Evolutionary conservation across 139 green algal genomes (phyloP), one percentile per base, ranked within the genome.

Genomic region (Picocystis salinarum): DNA sequence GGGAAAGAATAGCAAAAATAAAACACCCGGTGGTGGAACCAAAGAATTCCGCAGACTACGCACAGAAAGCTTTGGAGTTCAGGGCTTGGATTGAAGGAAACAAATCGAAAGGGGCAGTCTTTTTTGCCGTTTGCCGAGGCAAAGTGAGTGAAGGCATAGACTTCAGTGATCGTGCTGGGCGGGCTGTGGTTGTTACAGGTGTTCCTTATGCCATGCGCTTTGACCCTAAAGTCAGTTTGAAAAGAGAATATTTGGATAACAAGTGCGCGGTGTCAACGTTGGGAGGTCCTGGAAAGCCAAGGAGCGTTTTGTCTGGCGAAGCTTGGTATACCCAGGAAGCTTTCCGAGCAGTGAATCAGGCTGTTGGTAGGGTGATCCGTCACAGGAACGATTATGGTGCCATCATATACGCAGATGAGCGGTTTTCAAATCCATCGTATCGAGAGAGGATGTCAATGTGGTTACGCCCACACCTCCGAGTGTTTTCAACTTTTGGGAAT

Each of bases 91-190:
- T 93, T 39, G 58, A 74, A 23, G 71, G 79, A 46, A 60, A 70
- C 0, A 41, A 36, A 5, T 55, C 47, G 7, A 41, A 40, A 17
- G 84, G 87, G 0, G 84, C 83, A 5, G 61, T 87, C 10, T 82
- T 97, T 48, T 86, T 97, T 39, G 81, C 79, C 2, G 87, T 97
- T 15, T 93, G 77, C 62, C 53, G 84, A 3, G 86, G 85, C 34
- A 96, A 96, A 71, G 84, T 87, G 1, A 90, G 75, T 49, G 88
- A 98, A 64, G 88, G 88, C 9, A 66, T 98, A 20, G 88, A 98
- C 62, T 98, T 98, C 51, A 74, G 66, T 4, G 88, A 98, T 56
- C 40, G 59, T 0, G 79, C 73, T 0, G 85, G 76, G 1, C 70
- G 88, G 0, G 81, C 66, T 3, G 88, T 96, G 12, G 65, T 98